Base-by-base conservation (phyloP, 176 grass and related monocot genomes). In the Tillandsia leiboldiana region DNA sequence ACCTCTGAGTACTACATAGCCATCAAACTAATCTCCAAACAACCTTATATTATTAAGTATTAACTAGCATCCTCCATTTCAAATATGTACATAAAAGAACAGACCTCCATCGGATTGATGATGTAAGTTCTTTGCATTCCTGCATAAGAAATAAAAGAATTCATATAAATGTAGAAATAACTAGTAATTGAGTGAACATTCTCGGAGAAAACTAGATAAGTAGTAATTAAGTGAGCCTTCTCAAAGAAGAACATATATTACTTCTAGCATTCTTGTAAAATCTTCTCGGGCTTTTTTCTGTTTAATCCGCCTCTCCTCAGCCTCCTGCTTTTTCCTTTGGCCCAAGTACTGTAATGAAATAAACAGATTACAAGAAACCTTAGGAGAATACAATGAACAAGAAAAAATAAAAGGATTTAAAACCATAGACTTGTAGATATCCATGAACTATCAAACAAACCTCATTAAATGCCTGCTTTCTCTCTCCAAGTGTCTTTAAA, bases 401-500 rank as follows among this genome's bases (percentile, higher is more conserved):
- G 26, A 65, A 10, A 53, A 52, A 9, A 66, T 26, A 66, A 15
- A 52, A 52, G 9, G 56, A 61, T 61, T 9, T 10, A 61, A 15
- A 14, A 61, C 23, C 63, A 42, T 24, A 9, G 3, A 28, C 63
- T 24, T 28, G 23, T 27, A 28, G 13, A 13, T 11, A 76, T 66
- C 56, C 14, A 61, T 61, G 8, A 61, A 56, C 51, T 51, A 52
- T 27, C 33, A 64, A 2, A 70, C 51, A 59, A 62, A 99, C 94
- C 94, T 99, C 94, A 73, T 93, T 99, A 71, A 99, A 93, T 86
- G 90, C 90, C 79, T 99, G 94, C 68, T 99, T 99, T 79, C 90
- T 90, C 78, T 99, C 94, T 77, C 94, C 94, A 82, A 99, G 94
- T 72, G 94, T 93, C 78, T 86, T 93, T 63, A 93, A 70, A 65